Conservation (phyloP, 2,329 filamentous ascomycete species). For the Cytospora piceicola region DNA sequence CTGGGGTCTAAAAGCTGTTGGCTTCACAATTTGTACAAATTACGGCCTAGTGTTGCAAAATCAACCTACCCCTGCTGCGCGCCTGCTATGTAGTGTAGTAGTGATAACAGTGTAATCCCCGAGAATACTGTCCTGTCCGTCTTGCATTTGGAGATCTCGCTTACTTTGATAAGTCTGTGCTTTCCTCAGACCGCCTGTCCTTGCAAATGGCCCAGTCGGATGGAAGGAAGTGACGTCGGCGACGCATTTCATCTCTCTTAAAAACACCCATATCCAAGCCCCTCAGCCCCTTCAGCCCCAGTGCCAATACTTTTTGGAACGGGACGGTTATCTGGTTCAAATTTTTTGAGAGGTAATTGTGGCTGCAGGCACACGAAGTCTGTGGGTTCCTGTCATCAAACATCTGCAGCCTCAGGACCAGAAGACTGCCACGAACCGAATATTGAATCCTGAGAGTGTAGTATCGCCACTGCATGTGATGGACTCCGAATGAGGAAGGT, state of each 20-base stretch:
- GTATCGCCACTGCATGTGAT: background rate
- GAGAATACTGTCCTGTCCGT: background rate
- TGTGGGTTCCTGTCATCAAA: background rate
- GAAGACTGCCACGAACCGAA: background rate
- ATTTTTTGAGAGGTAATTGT: background rate
- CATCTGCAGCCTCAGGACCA: background rate
- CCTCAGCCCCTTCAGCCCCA: background rate
- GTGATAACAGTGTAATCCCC: background rate
- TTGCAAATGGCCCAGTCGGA: background rate
- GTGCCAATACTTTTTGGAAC: background rate
- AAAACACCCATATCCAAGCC: background rate
- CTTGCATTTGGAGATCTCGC: background rate
- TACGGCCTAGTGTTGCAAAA: background rate
- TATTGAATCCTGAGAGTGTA: background rate
- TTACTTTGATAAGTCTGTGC: background rate
- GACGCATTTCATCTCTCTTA: background rate
- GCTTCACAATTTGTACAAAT: background rate
- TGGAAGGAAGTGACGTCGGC: constrained; percentile 1
- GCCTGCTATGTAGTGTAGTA: background rate
- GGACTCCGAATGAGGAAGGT: background rate
- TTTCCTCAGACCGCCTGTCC: constrained; percentile 1
- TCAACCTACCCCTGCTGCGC: no score
- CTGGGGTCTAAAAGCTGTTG: background rate
- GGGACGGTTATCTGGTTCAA: background rate
- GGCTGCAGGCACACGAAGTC: background rate